These are phyloP conservation scores for Botryobasidium botryosum DNA, from an alignment of 768 basidiomycete species.

Conservation along the genomic window DNA sequence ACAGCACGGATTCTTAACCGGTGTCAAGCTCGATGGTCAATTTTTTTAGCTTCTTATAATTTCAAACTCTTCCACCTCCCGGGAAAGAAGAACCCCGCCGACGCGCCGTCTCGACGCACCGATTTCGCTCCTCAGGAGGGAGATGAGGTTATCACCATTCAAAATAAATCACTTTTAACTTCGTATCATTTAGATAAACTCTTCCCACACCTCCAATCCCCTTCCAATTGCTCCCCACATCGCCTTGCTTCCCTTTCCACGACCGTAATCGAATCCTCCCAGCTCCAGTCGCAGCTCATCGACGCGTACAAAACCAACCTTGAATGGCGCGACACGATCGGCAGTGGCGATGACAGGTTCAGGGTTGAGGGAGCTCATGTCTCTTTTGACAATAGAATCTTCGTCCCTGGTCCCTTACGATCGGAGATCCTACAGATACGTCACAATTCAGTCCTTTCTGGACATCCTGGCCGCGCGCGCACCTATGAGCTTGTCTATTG, in stretches of 20 bases:
- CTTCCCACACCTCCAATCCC: not conserved
- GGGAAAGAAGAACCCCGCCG: slow-evolving; percentile 6
- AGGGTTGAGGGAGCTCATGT: slow-evolving; percentile 7
- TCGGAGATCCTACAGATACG: slow-evolving; percentile 16
- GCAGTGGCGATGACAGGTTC: not conserved
- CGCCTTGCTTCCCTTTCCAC: not conserved
- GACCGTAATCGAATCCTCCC: not conserved
- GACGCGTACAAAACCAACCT: not conserved
- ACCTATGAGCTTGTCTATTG: slow-evolving; percentile 21
- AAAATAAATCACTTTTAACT: not conserved
- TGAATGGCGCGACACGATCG: not conserved
- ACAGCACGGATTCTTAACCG: slow-evolving; percentile 10
- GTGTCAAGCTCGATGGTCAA: slow-evolving; percentile 16
- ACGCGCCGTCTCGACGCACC: slow-evolving; percentile 1
- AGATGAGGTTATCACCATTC: not conserved
- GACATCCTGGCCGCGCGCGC: slow-evolving; percentile 25
- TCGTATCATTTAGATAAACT: not conserved
- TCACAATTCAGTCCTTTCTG: slow-evolving; percentile 25
- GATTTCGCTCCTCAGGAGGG: not conserved
- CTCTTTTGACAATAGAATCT: slow-evolving; percentile 17
- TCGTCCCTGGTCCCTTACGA: slow-evolving; percentile 17
- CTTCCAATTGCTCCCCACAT: not conserved
- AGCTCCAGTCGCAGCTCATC: not conserved
- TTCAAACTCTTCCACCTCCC: slow-evolving; percentile 8
- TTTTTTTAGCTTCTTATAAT: slow-evolving; percentile 6